Evolutionary conservation across 495 filamentous ascomycete species (phyloP).

Genomic region (Tirmania nivea): DNA sequence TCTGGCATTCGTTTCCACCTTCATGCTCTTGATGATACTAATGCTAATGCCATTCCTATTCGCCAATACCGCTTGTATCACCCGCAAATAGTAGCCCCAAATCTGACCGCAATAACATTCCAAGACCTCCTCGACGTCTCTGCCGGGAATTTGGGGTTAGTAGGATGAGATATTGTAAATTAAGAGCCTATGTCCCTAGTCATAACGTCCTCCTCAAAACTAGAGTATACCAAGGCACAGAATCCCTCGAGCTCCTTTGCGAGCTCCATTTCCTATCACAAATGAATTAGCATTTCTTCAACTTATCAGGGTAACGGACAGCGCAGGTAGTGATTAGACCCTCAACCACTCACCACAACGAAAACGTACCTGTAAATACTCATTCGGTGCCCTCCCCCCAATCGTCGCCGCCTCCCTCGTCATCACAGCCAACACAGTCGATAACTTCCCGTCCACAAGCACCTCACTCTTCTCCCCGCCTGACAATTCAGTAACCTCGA

Average conservation of each 20-base stretch:
- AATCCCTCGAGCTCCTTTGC: conserved; percentile 82
- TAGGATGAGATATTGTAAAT: no score
- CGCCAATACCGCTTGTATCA: no score
- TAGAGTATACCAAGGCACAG: conserved; percentile 81
- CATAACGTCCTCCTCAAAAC: conserved; percentile 26
- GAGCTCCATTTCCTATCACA: conserved; percentile 38
- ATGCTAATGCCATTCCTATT: no score
- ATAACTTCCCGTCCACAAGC: conserved; percentile 45
- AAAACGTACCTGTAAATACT: conserved; percentile 44
- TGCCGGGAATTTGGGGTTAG: no score
- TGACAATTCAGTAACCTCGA: not conserved
- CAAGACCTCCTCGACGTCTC: no score
- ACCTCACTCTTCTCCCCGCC: conserved; percentile 7
- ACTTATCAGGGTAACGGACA: not conserved
- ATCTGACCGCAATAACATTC: no score
- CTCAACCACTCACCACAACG: not conserved
- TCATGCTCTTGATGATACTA: no score
- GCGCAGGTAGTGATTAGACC: no score
- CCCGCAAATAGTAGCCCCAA: no score
- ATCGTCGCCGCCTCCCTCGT: conserved; percentile 76
- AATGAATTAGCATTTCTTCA: not conserved
- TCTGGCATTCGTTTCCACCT: no score
- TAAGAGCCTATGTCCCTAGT: no score
- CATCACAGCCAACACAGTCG: conserved; percentile 68
- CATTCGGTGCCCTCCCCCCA: conserved; percentile 64